These are phyloP conservation scores for Cyphellophora attinorum DNA, from an alignment of 2,329 filamentous ascomycete genomes.

Conservation along the genomic window DNA sequence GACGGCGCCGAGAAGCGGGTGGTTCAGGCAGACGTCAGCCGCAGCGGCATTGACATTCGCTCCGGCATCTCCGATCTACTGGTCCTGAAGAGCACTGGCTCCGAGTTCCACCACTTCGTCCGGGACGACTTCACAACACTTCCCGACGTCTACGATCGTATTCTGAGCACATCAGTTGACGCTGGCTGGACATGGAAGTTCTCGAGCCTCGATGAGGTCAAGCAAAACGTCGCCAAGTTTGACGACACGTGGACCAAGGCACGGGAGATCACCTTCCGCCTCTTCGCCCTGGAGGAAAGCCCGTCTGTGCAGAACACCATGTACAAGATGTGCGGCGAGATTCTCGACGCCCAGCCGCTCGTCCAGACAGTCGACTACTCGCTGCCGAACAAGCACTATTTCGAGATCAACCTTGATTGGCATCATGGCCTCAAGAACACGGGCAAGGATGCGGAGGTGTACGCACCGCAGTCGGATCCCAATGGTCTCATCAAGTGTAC, in stretches of 20 bases:
- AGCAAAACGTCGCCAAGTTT: constrained; percentile 56
- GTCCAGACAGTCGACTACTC: constrained; percentile 68
- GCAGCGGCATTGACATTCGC: constrained; percentile 62
- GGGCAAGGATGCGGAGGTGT: constrained; percentile 90
- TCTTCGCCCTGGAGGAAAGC: constrained; percentile 81
- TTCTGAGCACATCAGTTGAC: constrained; percentile 88
- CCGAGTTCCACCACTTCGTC: constrained; percentile 89
- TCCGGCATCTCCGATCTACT: constrained; percentile 73
- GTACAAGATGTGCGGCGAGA: constrained; percentile 95
- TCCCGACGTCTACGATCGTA: constrained; percentile 85
- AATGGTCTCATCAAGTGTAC: constrained; percentile 95
- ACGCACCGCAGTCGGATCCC: constrained; percentile 81
- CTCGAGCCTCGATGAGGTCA: constrained; percentile 55
- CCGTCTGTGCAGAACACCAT: constrained; percentile 94
- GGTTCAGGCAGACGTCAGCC: constrained; percentile 63
- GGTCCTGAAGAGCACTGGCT: constrained; percentile 93
- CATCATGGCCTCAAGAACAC: constrained; percentile 93
- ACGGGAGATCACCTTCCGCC: constrained; percentile 78
- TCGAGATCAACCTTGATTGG: constrained; percentile 95
- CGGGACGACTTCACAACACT: constrained; percentile 89
- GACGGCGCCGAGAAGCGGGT: constrained; percentile 82
- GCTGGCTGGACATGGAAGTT: constrained; percentile 83
- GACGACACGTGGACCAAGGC: constrained; percentile 69
- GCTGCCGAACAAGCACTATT: constrained; percentile 97
- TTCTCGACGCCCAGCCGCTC: constrained; percentile 64